phyloP scores from a whole-genome alignment of 2,329 filamentous ascomycete genomes.

The Pochonia chlamydosporia region DNA sequence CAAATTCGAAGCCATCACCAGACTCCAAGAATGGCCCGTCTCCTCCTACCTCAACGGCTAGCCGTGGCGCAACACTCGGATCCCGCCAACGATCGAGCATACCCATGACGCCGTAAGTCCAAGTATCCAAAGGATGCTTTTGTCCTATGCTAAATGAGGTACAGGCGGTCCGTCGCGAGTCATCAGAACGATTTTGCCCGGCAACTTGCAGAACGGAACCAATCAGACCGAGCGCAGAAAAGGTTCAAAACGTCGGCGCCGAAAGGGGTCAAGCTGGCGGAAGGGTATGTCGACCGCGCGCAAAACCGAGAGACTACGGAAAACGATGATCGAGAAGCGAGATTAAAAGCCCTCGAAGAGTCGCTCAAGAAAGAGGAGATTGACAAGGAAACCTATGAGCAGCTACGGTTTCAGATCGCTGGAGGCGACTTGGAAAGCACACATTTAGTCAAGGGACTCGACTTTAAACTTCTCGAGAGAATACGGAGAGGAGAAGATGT shows the following conservation, averaged over 20 bases:
- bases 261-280: slow-evolving; percentile 72
- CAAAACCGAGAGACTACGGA: slow-evolving; percentile 52
- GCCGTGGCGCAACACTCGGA: slow-evolving; percentile 52
- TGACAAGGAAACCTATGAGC: slow-evolving; percentile 72
- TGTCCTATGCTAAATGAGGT: not conserved
- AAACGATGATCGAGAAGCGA: slow-evolving; percentile 50
- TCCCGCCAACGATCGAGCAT: slow-evolving; percentile 76
- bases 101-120: slow-evolving; percentile 83
- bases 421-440: slow-evolving; percentile 77
- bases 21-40: slow-evolving; percentile 41
- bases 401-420: slow-evolving; percentile 67
- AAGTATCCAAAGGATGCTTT: not conserved
- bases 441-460: slow-evolving; percentile 86
- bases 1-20: slow-evolving; percentile 35
- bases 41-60: slow-evolving; percentile 19
- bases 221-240: slow-evolving; percentile 52
- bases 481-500: slow-evolving; percentile 66
- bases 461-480: slow-evolving; percentile 72
- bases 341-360: slow-evolving; percentile 75
- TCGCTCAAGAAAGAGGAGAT: slow-evolving; percentile 79
- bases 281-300: slow-evolving; percentile 81
- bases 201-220: slow-evolving; percentile 71
- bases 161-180: slow-evolving; percentile 57
- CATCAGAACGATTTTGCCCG: slow-evolving; percentile 67
- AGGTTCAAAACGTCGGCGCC: slow-evolving; percentile 75